Evolutionary conservation across 2,329 filamentous ascomycete genomes (phyloP), one percentile per base, ranked within the genome.

Genomic region (Orbilia oligospora): DNA sequence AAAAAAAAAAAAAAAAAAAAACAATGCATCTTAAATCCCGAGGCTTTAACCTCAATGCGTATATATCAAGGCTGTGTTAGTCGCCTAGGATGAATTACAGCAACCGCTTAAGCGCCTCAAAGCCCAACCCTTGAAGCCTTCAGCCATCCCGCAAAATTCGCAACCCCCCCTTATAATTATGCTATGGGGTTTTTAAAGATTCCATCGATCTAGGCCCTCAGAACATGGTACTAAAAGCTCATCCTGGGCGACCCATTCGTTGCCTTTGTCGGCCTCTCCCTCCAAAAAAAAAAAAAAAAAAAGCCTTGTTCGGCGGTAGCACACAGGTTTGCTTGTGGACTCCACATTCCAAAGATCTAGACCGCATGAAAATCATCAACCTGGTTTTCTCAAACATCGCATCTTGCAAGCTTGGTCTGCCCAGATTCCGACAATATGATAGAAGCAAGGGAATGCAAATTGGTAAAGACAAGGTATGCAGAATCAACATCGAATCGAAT

Each of bases 31-130:
- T n/a, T n/a, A n/a, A n/a, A n/a, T n/a, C n/a, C n/a, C n/a, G n/a
- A n/a, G n/a, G 22, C 30, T 51, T 51, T 18, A 67, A 53, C n/a
- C 46, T 41, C 48, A 22, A 67, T 36, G 16, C 14, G 27, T 51
- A 41, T 20, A 14, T 20, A 30, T 41, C 22, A 22, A 18, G 27
- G n/a, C 30, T 38, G 55, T 61, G 55, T 41, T 44, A 18, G 18
- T 69, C 72, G 61, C 64, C 61, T 71, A 65, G n/a, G 36, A 65
- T 48, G 24, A 14, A 24, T 24, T 51, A 58, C 18, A 24, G 56
- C 66, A 76, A 76, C 71, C 72, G 72, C 72, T 77, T 71, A 77
- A 77, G 72, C 72, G 72, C 72, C 72, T 76, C 65, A 64, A 76
- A 53, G 49, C 48, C 65, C 38, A 46, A 49, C 56, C 72, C 49